Base-by-base conservation (phyloP, 2,329 filamentous ascomycete species). In the Pseudogymnoascus sp. region DNA sequence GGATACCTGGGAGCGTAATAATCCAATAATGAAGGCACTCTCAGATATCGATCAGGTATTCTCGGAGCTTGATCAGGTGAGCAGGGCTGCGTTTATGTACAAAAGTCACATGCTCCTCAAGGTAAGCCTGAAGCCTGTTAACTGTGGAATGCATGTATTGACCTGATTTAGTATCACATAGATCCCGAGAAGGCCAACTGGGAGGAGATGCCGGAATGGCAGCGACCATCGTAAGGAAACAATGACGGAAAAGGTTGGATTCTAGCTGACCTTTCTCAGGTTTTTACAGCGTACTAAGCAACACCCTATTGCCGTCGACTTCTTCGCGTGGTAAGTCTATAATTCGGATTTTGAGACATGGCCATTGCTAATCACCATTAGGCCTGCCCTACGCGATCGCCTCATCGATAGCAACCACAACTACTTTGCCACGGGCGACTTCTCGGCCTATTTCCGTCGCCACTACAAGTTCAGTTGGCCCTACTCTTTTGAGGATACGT, bases 401-500 rank as follows among this genome's bases (percentile, higher is more conserved):
- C 65, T 68, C 7, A 62, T 67, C 10, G n/a, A 46, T 4, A 60
- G 63, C 33, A 64, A 68, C 38, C 56, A 60, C 17, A 61, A 62
- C 31, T 68, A 67, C 37, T 67, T 66, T 40, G 35, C 38, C 3
- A 65, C 59, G 4, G 15, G 29, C 13, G 65, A 66, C 7, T 67
- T 68, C 38, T 62, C 60, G 9, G 44, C 63, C 6, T 29, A 60
- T 23, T 68, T 65, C 59, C 64, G 65, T 3, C 50, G 64, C n/a
- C 62, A 67, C 53, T 65, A 65, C 60, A 66, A 64, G 38, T 68
- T 68, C 59, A 53, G 17, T 26, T 68, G 65, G 65, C 66, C 66
- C 11, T 68, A 62, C 42, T 17, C 50, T 9, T 65, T 68, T 17
- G 56, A 66, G 6, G 64, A 67, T 19, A 61, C 64, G 1, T 68